phyloP scores from a whole-genome alignment of 2,329 filamentous ascomycete genomes.

The Zymoseptoria ardabiliae region DNA sequence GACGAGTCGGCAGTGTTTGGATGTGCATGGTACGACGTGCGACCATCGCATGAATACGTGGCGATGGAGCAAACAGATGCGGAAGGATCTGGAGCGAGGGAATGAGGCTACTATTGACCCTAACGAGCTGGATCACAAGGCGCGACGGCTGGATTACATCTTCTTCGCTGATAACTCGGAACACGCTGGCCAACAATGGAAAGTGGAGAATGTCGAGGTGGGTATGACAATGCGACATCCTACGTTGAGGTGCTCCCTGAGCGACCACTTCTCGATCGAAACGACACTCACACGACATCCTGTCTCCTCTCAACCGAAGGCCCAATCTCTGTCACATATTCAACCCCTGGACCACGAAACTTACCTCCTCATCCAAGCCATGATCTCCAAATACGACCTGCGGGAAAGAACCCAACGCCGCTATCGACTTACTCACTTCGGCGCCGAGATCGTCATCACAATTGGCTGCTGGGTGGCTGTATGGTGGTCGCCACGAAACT shows the following conservation, averaged over 20 bases:
- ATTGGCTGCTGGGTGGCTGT: conserved; percentile 71
- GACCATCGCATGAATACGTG: conserved; percentile 85
- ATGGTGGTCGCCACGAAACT: conserved; percentile 76
- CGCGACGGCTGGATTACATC: conserved; percentile 91
- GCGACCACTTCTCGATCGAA: conserved; percentile 90
- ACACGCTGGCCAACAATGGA: conserved; percentile 49
- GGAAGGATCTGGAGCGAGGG: conserved; percentile 59
- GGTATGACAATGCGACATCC: conserved; percentile 79
- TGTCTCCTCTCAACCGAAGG: neutral
- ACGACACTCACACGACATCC: conserved; percentile 56
- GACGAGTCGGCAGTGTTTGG: conserved; percentile 68
- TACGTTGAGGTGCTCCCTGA: conserved; percentile 73
- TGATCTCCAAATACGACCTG: conserved; percentile 59
- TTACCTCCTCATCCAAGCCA: conserved; percentile 66
- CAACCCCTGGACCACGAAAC: conserved; percentile 15
- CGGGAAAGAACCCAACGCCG: conserved; percentile 67
- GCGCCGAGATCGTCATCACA: conserved; percentile 57
- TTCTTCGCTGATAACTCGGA: conserved; percentile 54
- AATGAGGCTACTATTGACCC: conserved; percentile 58
- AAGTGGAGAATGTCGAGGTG: conserved; percentile 62
- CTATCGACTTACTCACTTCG: conserved; percentile 68
- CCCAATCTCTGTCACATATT: neutral
- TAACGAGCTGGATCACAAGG: conserved; percentile 60
- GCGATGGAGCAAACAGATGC: conserved; percentile 72
- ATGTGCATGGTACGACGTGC: conserved; percentile 78